phyloP scores from a whole-genome alignment of 2,329 filamentous ascomycete genomes.

The Coleophoma eucalyptorum region DNA sequence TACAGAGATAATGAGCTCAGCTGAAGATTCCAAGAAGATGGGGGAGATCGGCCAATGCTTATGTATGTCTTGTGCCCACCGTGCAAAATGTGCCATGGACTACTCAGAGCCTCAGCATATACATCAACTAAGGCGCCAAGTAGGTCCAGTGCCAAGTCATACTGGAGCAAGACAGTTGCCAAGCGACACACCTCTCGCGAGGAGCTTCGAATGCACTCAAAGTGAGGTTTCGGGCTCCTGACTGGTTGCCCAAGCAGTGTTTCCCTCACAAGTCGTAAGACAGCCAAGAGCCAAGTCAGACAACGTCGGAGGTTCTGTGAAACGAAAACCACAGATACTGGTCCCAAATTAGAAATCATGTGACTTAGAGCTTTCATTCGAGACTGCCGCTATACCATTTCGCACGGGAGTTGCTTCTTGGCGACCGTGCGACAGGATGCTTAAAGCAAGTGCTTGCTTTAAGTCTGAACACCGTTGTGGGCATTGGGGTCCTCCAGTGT shows the following conservation, averaged over 20 bases:
- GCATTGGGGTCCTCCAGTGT: no score
- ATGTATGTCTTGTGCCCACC: not conserved
- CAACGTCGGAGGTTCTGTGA: not conserved
- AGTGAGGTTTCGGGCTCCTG: no score
- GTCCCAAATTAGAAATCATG: not conserved
- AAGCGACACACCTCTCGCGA: not conserved
- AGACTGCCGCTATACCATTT: not conserved
- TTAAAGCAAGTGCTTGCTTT: no score
- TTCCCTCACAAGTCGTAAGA: not conserved
- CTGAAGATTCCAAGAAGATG: not conserved
- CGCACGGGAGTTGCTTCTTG: no score
- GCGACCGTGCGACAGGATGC: no score
- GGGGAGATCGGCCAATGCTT: slow-evolving; percentile 1
- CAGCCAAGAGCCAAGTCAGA: slow-evolving; percentile 2
- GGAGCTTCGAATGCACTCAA: not conserved
- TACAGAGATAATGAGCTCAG: not conserved
- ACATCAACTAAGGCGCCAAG: not conserved
- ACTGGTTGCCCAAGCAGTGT: not conserved
- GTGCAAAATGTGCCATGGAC: no score
- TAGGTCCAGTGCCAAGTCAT: not conserved
- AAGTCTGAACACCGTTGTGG: no score
- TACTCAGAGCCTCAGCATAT: not conserved
- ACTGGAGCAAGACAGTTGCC: not conserved
- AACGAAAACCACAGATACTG: not conserved
- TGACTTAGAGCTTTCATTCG: not conserved